Percentiles rank a stretch among this genome's conserved stretches.
phyloP scores from a whole-genome alignment of 768 basidiomycete genomes.

The Epithele typhae region DNA sequence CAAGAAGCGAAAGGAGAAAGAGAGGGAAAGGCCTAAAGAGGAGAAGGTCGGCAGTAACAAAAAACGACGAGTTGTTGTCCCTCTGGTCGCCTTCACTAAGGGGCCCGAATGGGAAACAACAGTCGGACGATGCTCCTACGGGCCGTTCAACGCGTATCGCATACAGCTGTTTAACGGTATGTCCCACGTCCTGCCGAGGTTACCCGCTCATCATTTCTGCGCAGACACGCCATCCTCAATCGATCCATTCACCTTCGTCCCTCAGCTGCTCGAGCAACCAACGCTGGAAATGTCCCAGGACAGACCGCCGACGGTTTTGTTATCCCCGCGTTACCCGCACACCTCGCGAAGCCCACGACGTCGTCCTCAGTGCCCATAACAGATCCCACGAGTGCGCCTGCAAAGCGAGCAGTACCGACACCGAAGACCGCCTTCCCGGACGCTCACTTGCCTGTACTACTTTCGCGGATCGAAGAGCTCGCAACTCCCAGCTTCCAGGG shows the following conservation, averaged over 20 bases:
- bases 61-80: slow-evolving; percentile 73
- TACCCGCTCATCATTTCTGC: no score
- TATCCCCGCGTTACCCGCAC: slow-evolving; percentile 32
- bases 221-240: slow-evolving; percentile 70
- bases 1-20: slow-evolving; percentile 54
- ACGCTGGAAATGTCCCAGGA: slow-evolving; percentile 17
- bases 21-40: slow-evolving; percentile 12
- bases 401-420: slow-evolving; percentile 19
- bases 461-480: slow-evolving; percentile 58
- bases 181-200: no score
- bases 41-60: slow-evolving; percentile 49
- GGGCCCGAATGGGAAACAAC: slow-evolving; percentile 78
- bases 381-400: slow-evolving; percentile 8
- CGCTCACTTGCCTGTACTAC: slow-evolving; percentile 51
- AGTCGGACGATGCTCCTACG: slow-evolving; percentile 63
- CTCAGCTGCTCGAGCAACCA: slow-evolving; percentile 38
- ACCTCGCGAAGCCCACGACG: slow-evolving; percentile 7
- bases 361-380: neutral
- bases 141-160: slow-evolving; percentile 67
- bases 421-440: slow-evolving; percentile 69
- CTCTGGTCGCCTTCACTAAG: slow-evolving; percentile 74
- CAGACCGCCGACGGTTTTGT: slow-evolving; percentile 34
- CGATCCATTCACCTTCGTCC: slow-evolving; percentile 75
- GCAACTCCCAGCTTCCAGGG: slow-evolving; percentile 58
- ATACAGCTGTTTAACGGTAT: slow-evolving; percentile 85